phyloP scores from a whole-genome alignment of 2,329 filamentous ascomycete species.

The Ophiostoma novo-ulmi region DNA sequence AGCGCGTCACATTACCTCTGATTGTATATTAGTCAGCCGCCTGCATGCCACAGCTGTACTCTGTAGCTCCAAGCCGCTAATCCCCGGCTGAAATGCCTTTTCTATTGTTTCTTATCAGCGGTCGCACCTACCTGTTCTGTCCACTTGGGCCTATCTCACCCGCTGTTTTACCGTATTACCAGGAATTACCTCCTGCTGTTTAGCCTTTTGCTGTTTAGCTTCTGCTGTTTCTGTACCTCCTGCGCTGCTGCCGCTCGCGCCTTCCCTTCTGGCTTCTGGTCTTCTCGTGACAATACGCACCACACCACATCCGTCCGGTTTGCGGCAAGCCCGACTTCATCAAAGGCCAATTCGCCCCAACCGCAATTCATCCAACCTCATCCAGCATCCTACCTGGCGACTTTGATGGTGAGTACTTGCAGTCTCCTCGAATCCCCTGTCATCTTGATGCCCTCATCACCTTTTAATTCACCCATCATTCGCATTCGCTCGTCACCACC shows the following conservation, averaged over 20 bases:
- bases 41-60: background rate
- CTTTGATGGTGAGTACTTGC: slow-evolving; percentile 9
- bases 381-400: background rate
- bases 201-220: too few relatives aligned
- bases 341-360: background rate
- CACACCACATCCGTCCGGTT: slow-evolving; percentile 9
- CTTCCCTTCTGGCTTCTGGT: background rate
- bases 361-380: background rate
- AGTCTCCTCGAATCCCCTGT: background rate
- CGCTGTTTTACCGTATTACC: background rate
- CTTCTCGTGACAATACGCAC: slow-evolving; percentile 10
- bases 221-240: too few relatives aligned
- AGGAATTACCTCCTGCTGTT: too few relatives aligned
- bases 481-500: slow-evolving; percentile 1
- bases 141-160: background rate
- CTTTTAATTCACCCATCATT: background rate
- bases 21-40: background rate
- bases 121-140: background rate
- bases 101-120: background rate
- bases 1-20: slow-evolving; percentile 9
- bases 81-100: background rate
- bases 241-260: background rate
- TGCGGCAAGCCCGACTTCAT: background rate
- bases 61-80: slow-evolving; percentile 1
- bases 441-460: background rate